Percentiles rank a stretch among this genome's conserved stretches.
Conservation (phyloP, 495 filamentous ascomycete genomes). For the Tuber umbilicatum region DNA sequence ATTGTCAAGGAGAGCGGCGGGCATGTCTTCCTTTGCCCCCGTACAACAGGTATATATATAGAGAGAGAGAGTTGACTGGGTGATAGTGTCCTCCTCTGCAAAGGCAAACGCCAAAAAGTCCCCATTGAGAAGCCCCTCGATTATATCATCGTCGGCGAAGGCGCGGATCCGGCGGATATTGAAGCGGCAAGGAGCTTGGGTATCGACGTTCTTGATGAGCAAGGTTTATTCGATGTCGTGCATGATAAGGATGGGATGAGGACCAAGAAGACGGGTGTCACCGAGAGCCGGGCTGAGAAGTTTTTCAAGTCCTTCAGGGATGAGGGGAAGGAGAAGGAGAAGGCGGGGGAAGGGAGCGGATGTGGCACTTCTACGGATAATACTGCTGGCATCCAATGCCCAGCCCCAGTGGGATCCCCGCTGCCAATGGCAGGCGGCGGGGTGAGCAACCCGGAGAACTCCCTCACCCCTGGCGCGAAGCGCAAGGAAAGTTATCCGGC, state of each 20-base stretch:
- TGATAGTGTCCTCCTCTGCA: background rate
- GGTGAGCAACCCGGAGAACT: background rate
- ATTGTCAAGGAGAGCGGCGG: background rate
- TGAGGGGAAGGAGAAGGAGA: background rate
- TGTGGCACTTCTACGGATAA: background rate
- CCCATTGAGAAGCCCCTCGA: conserved; percentile 1
- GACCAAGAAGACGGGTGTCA: background rate
- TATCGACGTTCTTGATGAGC: background rate
- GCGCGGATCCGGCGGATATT: background rate
- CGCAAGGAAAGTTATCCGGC: background rate
- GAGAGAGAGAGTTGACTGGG: background rate
- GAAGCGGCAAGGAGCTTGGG: background rate
- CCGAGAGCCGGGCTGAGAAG: background rate
- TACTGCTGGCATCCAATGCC: background rate
- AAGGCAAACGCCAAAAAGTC: background rate
- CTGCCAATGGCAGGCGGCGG: background rate
- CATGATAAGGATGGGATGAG: background rate
- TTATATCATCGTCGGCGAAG: background rate
- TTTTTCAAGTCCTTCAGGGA: background rate
- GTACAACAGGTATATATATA: background rate
- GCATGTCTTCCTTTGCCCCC: background rate
- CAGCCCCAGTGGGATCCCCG: background rate
- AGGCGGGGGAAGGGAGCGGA: background rate
- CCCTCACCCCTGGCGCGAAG: background rate
- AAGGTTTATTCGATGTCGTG: background rate